Evolutionary conservation across 495 filamentous ascomycete genomes (phyloP), one percentile per base, ranked within the genome.

Genomic region (Tuber borchii): DNA sequence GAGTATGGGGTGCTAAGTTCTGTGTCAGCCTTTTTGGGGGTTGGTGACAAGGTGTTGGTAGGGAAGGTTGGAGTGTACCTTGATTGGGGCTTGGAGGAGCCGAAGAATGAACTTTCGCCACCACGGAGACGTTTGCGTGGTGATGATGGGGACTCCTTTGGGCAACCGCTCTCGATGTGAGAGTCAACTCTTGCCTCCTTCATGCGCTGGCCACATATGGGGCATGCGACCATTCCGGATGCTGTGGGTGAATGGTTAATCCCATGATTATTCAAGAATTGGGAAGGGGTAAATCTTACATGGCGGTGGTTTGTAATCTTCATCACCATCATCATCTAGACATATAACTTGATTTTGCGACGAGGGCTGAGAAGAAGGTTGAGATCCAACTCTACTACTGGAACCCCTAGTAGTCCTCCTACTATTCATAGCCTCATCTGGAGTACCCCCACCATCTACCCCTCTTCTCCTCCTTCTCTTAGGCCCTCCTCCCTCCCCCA

Each of bases 201-300:
- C 90, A 98, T 95, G 45, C 88, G 87, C 74, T 87, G 86, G 39
- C 84, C 83, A 83, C 95, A 99, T 9, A 94, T 90, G 0, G 95
- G 95, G 83, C 95, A 99, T 22, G 88, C 84, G 5, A 93, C 90
- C 31, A 95, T 84, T 9, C 93, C 94, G 77, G 95, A 91, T 72
- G 90, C 90, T 88, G 81, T 70, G 73, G 37, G 51, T 51, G 39
- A 65, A 73, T 31, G 48, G 34, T 78, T 61, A 81, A 65, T 70
- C 31, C 31, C 16, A 10, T 16, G 14, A 65, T 19, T 65, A 77
- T 48, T 26, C 73, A 34, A 75, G 31, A 56, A 70, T 22, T 45
- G 19, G 8, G 8, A 45, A 6, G 22, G 1, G 14, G 16, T 22
- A 19, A n/a, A 22, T 44, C 79, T 74, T 7, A 81, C 80, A 51